Base-by-base conservation (phyloP, 768 basidiomycete species). In the Boletus tylopilopsis region DNA sequence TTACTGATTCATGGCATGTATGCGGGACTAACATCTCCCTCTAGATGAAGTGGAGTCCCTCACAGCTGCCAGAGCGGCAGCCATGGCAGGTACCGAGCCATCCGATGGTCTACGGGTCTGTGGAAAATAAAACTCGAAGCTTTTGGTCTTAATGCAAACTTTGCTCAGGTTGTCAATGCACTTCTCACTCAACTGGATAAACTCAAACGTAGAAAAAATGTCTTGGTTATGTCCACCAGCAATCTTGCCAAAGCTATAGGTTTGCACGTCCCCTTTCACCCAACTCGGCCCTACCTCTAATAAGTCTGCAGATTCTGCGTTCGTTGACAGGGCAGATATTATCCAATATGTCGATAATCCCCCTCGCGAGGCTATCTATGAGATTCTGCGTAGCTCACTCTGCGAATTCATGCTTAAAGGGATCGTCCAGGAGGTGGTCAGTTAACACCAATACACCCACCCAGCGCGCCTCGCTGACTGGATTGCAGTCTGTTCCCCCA, bases 121-220 rank as follows among this genome's bases (percentile, higher is more conserved):
- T 51, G 21, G n/a, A 12, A n/a, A 29, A 6, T 37, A 19, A 18
- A 36, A 19, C 6, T 18, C 21, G 5, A 30, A 34, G 34, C 21
- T 24, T 42, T 6, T 35, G n/a, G 13, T 25, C 22, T 6, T 48
- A 18, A 50, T 22, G 19, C 29, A 21, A n/a, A 43, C 21, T 41
- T n/a, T 24, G 48, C 41, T 7, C 61, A 97, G 94, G 95, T 98
- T 16, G 96, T 99, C 37, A 98, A 98, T 66, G 96, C 96, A 0
- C 80, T 99, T 3, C 75, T 99, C 9, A 98, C 96, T 0, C 95
- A 98, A 70, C 78, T 99, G 7, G 96, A 99, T 73, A 96, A 94
- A 67, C 74, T 99, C 16, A 92, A 89, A 64, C 87, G 91, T 56
- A 80, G 82, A 42, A 95, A 90, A 71, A 99, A 99, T 62, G 93